A percentile compares a stretch with the other conserved stretches of the same genome.
Evolutionary conservation across 2,329 filamentous ascomycete species (phyloP).

Genomic region (Pseudogymnoascus sp.): DNA sequence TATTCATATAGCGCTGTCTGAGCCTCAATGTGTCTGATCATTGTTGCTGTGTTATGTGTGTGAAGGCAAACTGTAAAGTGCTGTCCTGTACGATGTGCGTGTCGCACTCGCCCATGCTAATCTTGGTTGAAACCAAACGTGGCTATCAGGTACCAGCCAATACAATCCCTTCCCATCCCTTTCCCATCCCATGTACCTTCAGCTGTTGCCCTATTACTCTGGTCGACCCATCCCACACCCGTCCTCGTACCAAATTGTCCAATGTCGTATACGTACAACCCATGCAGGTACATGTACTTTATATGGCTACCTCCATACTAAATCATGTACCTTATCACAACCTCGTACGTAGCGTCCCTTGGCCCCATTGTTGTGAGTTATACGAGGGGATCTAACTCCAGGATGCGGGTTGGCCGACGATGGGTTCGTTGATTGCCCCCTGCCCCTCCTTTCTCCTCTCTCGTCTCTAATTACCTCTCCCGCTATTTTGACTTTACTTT

Average conservation of each 20-base stretch:
- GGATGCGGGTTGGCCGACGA: constrained; percentile 6
- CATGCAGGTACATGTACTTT: not conserved
- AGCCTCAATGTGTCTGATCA: not conserved
- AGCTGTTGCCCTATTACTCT: too few relatives aligned
- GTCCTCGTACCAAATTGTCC: not conserved
- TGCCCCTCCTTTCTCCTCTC: too few relatives aligned
- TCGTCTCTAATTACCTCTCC: not conserved
- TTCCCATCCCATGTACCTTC: too few relatives aligned
- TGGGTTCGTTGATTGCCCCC: not conserved
- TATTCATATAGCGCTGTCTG: not conserved
- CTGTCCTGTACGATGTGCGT: too few relatives aligned
- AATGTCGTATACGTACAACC: not conserved
- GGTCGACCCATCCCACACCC: not conserved
- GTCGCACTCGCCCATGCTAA: not conserved
- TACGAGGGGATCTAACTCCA: not conserved
- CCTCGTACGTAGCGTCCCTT: not conserved
- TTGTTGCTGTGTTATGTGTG: not conserved
- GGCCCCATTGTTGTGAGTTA: not conserved
- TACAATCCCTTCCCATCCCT: too few relatives aligned
- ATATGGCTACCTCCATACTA: not conserved
- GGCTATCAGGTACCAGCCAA: constrained; percentile 3
- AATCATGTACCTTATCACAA: not conserved
- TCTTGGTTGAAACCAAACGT: constrained; percentile 9
- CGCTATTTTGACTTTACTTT: constrained; percentile 1
- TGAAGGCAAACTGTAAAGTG: not conserved